Conservation (phyloP, 2,329 filamentous ascomycete genomes). For the Monosporascus sp. region DNA sequence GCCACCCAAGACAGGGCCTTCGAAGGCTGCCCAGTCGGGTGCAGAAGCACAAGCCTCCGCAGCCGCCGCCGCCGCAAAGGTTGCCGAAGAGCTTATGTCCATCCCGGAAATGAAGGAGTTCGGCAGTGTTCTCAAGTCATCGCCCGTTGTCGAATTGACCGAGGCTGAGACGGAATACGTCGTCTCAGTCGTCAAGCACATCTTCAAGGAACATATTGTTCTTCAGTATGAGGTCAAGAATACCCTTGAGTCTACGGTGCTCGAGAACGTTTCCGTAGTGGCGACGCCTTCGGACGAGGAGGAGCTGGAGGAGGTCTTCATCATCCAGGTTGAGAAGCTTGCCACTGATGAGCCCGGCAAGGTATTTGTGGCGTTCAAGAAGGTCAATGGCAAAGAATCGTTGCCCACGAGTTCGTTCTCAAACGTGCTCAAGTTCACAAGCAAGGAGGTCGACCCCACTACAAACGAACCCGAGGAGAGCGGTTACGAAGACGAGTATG, state of each 20-base stretch:
- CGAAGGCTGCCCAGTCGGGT: conserved; percentile 63
- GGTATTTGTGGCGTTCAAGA: conserved; percentile 92
- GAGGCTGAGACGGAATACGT: conserved; percentile 98
- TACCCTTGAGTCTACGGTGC: conserved; percentile 82
- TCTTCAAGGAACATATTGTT: conserved; percentile 96
- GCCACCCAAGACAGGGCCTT: conserved; percentile 74
- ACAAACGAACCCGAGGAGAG: conserved; percentile 87
- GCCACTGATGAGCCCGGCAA: conserved; percentile 82
- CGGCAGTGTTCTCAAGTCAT: conserved; percentile 88
- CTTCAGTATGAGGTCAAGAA: conserved; percentile 98
- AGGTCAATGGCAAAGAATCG: conserved; percentile 67
- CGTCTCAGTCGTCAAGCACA: conserved; percentile 87
- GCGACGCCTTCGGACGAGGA: conserved; percentile 78
- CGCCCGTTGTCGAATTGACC: conserved; percentile 77
- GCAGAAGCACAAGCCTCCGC: conserved; percentile 73
- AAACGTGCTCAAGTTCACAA: conserved; percentile 93
- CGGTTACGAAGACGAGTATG: conserved; percentile 97
- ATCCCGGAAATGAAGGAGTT: conserved; percentile 91
- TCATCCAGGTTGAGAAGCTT: conserved; percentile 81
- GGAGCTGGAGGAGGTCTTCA: conserved; percentile 84
- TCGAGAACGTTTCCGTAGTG: conserved; percentile 83
- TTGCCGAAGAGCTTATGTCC: conserved; percentile 77
- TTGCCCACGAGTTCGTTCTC: conserved; percentile 79
- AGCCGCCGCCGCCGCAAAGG: conserved; percentile 78
- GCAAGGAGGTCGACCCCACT: conserved; percentile 94